Base-by-base conservation (phyloP, 352 stramenopile genomes). In the Phytophthora niederhauseri region DNA sequence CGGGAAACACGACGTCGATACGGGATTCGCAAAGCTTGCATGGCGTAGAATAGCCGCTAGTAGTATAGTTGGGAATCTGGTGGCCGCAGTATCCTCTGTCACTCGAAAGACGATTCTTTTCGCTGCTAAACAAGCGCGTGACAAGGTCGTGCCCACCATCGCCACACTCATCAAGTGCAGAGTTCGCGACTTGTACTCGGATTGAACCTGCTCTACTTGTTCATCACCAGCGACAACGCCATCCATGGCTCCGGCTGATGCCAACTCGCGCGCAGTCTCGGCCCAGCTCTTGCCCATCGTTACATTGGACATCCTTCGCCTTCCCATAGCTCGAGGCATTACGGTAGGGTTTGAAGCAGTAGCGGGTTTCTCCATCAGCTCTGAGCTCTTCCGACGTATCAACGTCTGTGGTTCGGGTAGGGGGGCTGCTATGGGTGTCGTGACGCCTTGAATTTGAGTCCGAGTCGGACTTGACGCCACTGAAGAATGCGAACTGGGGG, bases 51-150 rank as follows among this genome's bases (percentile, higher is more conserved):
- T 61, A 3, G 59, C 46, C 0, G 68, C 85, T 0, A 93, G 36
- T 6, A 91, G 15, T 6, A 72, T 28, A 0, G 81, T 87, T 0
- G 85, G 78, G 49, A 91, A 84, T 6, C 24, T 28, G 0, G 48
- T 57, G 6, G 65, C 51, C 20, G 19, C 52, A 6, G 64, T 20
- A 8, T 88, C 70, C 0, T 84, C 76, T 0, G 71, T 75, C 12
- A 90, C 34, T 1, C 82, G 82, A 24, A 64, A 82, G 12, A 89
- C 61, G 2, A 90, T 66, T 0, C 78, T 77, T 28, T 78, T 89
- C 11, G 70, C 73, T 15, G 70, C 53, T 7, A 80, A 50, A 28
- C 76, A 76, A 0, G 64, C 73, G 8, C 70, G 59, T 3, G 63
- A 68, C 12, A 87, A 57, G 0, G 65, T 75, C 22, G 64, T 78